Evolutionary conservation across 352 stramenopile species (phyloP).

Genomic region (Phytophthora palmivora): DNA sequence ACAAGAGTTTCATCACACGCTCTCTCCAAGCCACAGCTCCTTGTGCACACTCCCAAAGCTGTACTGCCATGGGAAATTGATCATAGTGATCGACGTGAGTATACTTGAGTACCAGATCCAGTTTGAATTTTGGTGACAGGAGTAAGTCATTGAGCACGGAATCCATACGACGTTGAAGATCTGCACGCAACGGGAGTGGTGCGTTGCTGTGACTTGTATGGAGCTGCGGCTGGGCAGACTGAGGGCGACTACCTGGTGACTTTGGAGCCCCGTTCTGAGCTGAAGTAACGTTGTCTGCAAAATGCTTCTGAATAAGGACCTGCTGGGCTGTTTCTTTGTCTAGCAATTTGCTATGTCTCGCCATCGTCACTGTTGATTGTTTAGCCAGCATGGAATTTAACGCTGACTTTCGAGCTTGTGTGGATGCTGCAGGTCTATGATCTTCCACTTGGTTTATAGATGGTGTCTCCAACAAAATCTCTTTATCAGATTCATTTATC

Average conservation of each 20-base stretch:
- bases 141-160: conserved; percentile 50
- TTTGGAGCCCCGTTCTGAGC: not conserved
- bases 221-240: not conserved
- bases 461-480: not conserved
- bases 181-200: conserved; percentile 56
- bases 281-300: conserved; percentile 22
- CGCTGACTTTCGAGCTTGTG: conserved; percentile 47
- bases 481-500: conserved; percentile 10
- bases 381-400: conserved; percentile 51
- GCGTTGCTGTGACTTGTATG: conserved; percentile 38
- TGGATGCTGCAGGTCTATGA: conserved; percentile 11
- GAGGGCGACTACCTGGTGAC: conserved; percentile 5
- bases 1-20: conserved; percentile 45
- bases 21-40: conserved; percentile 52
- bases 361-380: conserved; percentile 26
- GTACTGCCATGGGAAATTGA: conserved; percentile 63
- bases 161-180: conserved; percentile 74
- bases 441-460: conserved; percentile 27
- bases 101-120: conserved; percentile 82
- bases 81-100: conserved; percentile 66
- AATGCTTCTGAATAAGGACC: conserved; percentile 58
- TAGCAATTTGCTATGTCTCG: conserved; percentile 41
- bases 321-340: conserved; percentile 51
- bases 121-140: conserved; percentile 61
- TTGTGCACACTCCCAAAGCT: conserved; percentile 67